A percentile compares a stretch with the other conserved stretches of the same genome.
Conservation (phyloP, 148 eudicot genomes). For the Rhododendron simsii region DNA sequence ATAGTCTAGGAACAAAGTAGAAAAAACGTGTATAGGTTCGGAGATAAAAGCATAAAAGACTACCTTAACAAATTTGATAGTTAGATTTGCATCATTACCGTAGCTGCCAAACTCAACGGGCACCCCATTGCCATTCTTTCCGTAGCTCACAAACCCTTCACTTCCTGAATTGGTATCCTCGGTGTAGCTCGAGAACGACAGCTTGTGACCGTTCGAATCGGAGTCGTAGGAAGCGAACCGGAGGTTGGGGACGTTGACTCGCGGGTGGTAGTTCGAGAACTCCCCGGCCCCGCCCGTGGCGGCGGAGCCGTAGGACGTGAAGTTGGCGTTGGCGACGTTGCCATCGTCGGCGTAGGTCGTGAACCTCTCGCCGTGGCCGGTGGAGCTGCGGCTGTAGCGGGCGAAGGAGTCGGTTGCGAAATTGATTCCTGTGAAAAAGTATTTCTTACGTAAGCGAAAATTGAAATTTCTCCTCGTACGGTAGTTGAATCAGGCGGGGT, state of each 20-base stretch:
- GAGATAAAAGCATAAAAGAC: background rate
- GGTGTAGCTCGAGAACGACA: constrained; percentile 53
- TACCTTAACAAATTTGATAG: background rate
- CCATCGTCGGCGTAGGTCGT: constrained; percentile 52
- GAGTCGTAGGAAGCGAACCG: constrained; percentile 49
- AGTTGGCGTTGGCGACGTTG: constrained; percentile 61
- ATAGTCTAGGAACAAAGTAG: background rate
- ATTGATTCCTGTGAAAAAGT: constrained; percentile 24
- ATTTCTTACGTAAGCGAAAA: background rate
- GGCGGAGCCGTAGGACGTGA: constrained; percentile 51
- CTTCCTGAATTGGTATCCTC: constrained; percentile 71
- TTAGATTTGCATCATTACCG: background rate
- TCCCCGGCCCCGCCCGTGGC: constrained; percentile 74
- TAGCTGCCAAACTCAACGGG: constrained; percentile 51
- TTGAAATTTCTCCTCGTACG: background rate
- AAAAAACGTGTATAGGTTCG: background rate
- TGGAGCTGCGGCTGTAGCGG: constrained; percentile 52
- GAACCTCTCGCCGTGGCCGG: constrained; percentile 61
- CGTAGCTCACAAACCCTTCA: constrained; percentile 56
- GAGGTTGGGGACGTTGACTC: constrained; percentile 66
- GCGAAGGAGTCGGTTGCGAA: constrained; percentile 59
- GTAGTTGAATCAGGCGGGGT: too few relatives aligned
- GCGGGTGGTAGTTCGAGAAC: constrained; percentile 55
- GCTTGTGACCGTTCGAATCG: constrained; percentile 41
- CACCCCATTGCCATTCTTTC: constrained; percentile 57